A percentile compares a stretch with the other conserved stretches of the same genome.
Evolutionary conservation across 1,284 basidiomycete genomes (phyloP).

Genomic region (Tranzscheliella williamsii): DNA sequence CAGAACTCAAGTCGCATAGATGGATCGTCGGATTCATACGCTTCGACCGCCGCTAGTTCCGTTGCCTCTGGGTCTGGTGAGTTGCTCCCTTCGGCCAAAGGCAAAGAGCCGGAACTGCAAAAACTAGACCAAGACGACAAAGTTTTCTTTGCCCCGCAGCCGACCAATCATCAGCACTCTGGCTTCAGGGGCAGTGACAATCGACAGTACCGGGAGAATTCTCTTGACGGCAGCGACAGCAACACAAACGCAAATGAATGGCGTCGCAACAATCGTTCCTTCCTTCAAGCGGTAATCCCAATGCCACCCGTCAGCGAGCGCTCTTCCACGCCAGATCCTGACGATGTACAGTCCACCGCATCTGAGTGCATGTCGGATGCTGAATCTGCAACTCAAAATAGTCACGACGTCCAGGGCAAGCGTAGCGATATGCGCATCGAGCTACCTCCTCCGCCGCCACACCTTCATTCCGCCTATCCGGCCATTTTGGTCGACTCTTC

Average conservation of each 20-base stretch:
- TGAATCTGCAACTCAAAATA: too few relatives aligned
- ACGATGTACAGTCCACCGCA: conserved; percentile 8
- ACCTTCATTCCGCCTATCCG: conserved; percentile 28
- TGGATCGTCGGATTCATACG: background rate
- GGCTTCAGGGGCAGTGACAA: too few relatives aligned
- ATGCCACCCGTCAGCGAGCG: conserved; percentile 26
- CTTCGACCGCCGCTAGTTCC: background rate
- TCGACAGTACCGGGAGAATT: too few relatives aligned
- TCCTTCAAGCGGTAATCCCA: conserved; percentile 2
- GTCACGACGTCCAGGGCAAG: conserved; percentile 2
- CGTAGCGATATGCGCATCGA: conserved; percentile 32
- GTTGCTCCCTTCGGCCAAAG: background rate
- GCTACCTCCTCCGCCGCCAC: conserved; percentile 20
- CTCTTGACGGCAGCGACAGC: too few relatives aligned
- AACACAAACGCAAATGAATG: background rate
- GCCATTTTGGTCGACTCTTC: conserved; percentile 31
- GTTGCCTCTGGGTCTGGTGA: background rate
- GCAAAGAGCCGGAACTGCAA: background rate
- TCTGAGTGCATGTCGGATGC: too few relatives aligned
- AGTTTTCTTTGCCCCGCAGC: too few relatives aligned
- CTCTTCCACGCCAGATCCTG: conserved; percentile 16
- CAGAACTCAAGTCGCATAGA: too few relatives aligned
- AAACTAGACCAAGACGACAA: too few relatives aligned
- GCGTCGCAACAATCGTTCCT: conserved; percentile 1
- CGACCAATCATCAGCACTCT: too few relatives aligned